Evolutionary conservation across 2,329 filamentous ascomycete species (phyloP).

Genomic region (Neofusicoccum parvum): DNA sequence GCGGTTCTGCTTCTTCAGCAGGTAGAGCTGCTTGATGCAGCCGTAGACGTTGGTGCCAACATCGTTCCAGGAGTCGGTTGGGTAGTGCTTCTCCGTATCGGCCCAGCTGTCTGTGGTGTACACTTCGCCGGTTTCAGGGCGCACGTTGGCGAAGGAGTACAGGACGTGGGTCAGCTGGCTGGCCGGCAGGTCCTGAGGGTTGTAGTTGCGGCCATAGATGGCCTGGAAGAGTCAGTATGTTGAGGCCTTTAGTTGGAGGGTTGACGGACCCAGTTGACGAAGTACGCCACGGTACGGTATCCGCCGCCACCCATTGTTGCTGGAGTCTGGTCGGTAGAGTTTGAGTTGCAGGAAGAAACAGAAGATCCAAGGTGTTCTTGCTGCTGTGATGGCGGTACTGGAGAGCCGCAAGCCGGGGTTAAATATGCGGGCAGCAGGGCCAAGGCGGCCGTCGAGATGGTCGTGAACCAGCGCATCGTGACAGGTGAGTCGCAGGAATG

Average conservation of each 20-base stretch:
- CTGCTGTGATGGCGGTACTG: not conserved
- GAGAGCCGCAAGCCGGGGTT: not conserved
- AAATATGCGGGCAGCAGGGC: slow-evolving; percentile 5
- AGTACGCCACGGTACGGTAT: slow-evolving; percentile 72
- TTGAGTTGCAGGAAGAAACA: not conserved
- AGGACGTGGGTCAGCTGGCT: slow-evolving; percentile 85
- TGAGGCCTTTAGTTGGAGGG: not conserved
- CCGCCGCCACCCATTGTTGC: slow-evolving; percentile 38
- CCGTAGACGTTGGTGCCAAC: slow-evolving; percentile 74
- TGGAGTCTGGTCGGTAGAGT: not conserved
- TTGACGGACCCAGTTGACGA: slow-evolving; percentile 63
- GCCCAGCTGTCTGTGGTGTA: slow-evolving; percentile 66
- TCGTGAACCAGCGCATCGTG: slow-evolving; percentile 5
- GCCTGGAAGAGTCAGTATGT: slow-evolving; percentile 51
- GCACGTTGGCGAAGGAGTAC: slow-evolving; percentile 88
- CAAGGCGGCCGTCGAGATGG: not conserved
- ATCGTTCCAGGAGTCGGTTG: slow-evolving; percentile 66
- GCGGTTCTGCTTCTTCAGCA: slow-evolving; percentile 75
- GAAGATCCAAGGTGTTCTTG: not conserved
- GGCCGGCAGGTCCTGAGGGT: slow-evolving; percentile 79
- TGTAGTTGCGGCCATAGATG: slow-evolving; percentile 82
- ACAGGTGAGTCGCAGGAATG: not conserved
- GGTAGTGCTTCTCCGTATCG: slow-evolving; percentile 70
- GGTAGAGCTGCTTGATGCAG: slow-evolving; percentile 73
- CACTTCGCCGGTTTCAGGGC: slow-evolving; percentile 74